Conservation (phyloP, 192 early-diverging fungal species). For the Entophlyctis luteolus region DNA sequence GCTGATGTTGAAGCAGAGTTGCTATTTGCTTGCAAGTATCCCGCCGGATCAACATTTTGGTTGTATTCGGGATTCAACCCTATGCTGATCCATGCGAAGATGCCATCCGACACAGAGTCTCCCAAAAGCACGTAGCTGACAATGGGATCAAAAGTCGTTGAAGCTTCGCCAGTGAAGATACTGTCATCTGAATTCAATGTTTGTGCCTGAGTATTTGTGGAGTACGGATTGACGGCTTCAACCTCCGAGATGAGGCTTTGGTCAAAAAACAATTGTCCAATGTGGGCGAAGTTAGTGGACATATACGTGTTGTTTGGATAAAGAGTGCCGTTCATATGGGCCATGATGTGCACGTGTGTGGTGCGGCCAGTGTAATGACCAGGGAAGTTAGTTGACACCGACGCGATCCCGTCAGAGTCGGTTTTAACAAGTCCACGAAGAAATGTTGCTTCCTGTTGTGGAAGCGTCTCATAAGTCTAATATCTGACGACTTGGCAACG, state of each 20-base stretch:
- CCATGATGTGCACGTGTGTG: neutral
- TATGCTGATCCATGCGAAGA: neutral
- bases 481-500: neutral
- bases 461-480: neutral
- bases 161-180: neutral
- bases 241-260: neutral
- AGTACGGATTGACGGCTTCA: neutral
- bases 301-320: neutral
- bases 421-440: neutral
- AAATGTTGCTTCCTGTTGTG: neutral
- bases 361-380: neutral
- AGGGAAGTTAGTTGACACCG: neutral
- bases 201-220: neutral
- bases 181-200: neutral
- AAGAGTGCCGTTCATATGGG: neutral
- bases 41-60: neutral
- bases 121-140: neutral
- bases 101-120: neutral
- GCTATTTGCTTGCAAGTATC: neutral
- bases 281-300: neutral
- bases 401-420: neutral
- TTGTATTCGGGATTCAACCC: neutral
- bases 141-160: neutral
- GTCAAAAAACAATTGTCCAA: neutral
- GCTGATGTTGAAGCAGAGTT: too few species aligned